Evolutionary conservation across 495 filamentous ascomycete genomes (phyloP).

Genomic region (Trichoderma erinaceum): DNA sequence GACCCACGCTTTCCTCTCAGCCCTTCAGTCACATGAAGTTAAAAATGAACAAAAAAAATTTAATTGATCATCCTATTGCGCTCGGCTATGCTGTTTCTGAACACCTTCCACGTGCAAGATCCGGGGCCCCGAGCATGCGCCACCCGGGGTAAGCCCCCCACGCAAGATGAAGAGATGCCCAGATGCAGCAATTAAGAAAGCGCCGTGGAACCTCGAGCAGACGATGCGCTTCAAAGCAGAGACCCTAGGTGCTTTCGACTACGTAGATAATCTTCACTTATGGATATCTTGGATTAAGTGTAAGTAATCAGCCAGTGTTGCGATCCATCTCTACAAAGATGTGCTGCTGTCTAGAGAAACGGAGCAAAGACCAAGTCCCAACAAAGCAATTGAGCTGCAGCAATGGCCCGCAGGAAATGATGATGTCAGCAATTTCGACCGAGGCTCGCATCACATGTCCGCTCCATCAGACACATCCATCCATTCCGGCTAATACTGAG

Average conservation of each 20-base stretch:
- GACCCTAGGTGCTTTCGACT: no score
- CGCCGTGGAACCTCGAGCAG: no score
- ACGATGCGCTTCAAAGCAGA: no score
- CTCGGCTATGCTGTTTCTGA: not conserved
- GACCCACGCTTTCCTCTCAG: no score
- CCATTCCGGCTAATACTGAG: not conserved
- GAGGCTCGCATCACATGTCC: slow-evolving; percentile 15
- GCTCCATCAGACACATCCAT: not conserved
- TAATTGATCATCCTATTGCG: not conserved
- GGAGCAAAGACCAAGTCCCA: no score
- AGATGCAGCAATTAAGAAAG: not conserved
- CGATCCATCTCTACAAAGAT: no score
- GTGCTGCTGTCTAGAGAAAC: no score
- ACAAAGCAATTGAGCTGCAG: no score
- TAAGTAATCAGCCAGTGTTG: no score
- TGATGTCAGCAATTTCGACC: slow-evolving; percentile 12
- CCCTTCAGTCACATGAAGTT: no score
- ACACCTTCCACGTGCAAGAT: not conserved
- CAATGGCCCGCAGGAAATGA: not conserved
- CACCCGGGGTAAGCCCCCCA: not conserved
- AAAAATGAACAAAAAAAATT: not conserved
- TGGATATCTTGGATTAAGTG: no score
- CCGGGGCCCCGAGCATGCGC: not conserved
- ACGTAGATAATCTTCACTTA: no score
- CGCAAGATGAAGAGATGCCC: not conserved